phyloP scores from a whole-genome alignment of 306 rosid species.

The Sphenostylis stenocarpa region DNA sequence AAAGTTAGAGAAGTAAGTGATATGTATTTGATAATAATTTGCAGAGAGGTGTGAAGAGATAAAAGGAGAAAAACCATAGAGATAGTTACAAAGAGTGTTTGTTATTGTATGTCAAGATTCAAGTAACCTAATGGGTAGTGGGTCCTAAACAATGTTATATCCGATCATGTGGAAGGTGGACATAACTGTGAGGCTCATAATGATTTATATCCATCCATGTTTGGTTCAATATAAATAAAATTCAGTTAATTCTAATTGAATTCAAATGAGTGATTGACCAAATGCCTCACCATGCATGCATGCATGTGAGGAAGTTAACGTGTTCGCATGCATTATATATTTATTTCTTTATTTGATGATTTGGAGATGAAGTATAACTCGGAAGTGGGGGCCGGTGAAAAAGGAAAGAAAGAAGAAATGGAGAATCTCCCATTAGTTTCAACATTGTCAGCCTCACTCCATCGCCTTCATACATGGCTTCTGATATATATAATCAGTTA shows the following conservation, averaged over 20 bases:
- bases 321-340: too few species aligned
- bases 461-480: too few species aligned
- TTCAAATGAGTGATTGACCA: not conserved
- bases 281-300: not conserved
- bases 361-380: too few species aligned
- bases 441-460: too few species aligned
- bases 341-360: too few species aligned
- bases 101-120: constrained; percentile 45
- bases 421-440: too few species aligned
- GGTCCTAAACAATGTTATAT: constrained; percentile 42
- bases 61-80: constrained; percentile 55
- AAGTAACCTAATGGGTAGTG: constrained; percentile 49
- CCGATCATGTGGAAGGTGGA: constrained; percentile 41
- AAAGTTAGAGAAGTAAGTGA: constrained; percentile 4
- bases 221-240: not conserved
- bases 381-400: too few species aligned
- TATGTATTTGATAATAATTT: constrained; percentile 39
- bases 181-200: constrained; percentile 15
- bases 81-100: constrained; percentile 60
- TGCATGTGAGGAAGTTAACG: too few species aligned
- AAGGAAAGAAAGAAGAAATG: too few species aligned
- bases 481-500: too few species aligned
- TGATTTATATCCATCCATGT: constrained; percentile 12
- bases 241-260: not conserved
- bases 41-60: constrained; percentile 20